A percentile compares a stretch with the other conserved stretches of the same genome.
These are phyloP conservation scores for Furcasterigmium furcatum DNA, from an alignment of 2,329 filamentous ascomycete species.

Conservation along the genomic window DNA sequence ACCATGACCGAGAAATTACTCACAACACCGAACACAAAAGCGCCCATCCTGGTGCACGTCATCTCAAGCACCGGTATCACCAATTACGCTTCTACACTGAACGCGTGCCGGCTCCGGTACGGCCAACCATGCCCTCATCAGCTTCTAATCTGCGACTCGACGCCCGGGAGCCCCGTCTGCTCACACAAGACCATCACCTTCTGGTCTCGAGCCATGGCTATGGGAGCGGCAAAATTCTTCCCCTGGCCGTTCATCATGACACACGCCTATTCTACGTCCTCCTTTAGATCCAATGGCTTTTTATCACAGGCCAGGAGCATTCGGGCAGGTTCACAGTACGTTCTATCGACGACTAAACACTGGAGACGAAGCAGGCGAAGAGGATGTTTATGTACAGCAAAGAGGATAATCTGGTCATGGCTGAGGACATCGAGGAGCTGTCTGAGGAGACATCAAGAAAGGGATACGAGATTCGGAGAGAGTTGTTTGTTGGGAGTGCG, in stretches of 20 bases:
- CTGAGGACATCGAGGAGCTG: conserved; percentile 53
- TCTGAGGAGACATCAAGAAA: conserved; percentile 40
- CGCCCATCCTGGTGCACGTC: conserved; percentile 43
- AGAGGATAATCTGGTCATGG: conserved; percentile 39
- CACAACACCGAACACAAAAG: too few relatives aligned
- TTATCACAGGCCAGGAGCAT: conserved; percentile 8
- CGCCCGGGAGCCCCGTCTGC: conserved; percentile 43
- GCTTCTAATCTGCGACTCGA: conserved; percentile 49
- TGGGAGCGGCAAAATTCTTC: conserved; percentile 42
- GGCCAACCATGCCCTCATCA: conserved; percentile 39
- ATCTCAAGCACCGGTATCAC: conserved; percentile 61
- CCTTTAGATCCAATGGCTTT: conserved; percentile 22
- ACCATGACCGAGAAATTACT: conserved; percentile 10
- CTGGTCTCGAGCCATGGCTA: conserved; percentile 51
- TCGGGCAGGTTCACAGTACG: conserved; percentile 6
- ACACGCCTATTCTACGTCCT: conserved; percentile 45
- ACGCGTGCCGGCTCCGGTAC: conserved; percentile 38
- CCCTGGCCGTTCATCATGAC: conserved; percentile 47
- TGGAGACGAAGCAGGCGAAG: conserved; percentile 6
- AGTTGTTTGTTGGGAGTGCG: conserved; percentile 53
- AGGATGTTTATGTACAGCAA: conserved; percentile 8
- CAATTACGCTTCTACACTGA: conserved; percentile 44
- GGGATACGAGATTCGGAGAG: conserved; percentile 46
- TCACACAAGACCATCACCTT: conserved; percentile 37
- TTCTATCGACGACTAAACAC: background rate